A percentile compares a stretch with the other conserved stretches of the same genome.
Evolutionary conservation across 2,329 filamentous ascomycete genomes (phyloP).

Genomic region (Didymella pinodella): DNA sequence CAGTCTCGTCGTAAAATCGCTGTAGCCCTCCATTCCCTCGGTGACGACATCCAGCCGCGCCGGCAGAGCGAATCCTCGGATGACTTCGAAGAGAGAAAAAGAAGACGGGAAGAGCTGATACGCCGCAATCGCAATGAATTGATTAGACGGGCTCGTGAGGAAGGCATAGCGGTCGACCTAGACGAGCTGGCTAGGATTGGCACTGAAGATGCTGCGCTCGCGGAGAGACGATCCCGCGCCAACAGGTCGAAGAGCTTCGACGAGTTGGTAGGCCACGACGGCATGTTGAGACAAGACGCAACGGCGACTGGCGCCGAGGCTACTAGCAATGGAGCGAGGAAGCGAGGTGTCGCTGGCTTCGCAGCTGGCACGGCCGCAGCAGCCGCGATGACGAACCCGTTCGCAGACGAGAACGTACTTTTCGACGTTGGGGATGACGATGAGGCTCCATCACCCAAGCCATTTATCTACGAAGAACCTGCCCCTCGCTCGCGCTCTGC

Average conservation of each 20-base stretch:
- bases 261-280: constrained; percentile 52
- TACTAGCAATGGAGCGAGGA: constrained; percentile 30
- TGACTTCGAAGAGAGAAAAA: constrained; percentile 44
- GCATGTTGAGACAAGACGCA: constrained; percentile 45
- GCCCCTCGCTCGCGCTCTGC: constrained; percentile 28
- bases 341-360: constrained; percentile 49
- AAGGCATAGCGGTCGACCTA: constrained; percentile 53
- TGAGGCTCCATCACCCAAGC: constrained; percentile 41
- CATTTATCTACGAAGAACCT: constrained; percentile 37
- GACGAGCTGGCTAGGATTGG: constrained; percentile 51
- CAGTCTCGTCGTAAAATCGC: constrained; percentile 68
- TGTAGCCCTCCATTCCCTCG: constrained; percentile 64
- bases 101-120: constrained; percentile 43
- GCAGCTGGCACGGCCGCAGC: constrained; percentile 50
- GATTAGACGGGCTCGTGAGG: constrained; percentile 47
- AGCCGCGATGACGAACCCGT: constrained; percentile 52
- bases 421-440: constrained; percentile 53
- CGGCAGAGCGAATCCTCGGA: constrained; percentile 45
- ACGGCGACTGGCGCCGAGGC: constrained; percentile 37
- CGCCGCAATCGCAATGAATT: constrained; percentile 48
- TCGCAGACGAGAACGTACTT: constrained; percentile 54
- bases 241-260: constrained; percentile 49
- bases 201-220: constrained; percentile 36
- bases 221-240: constrained; percentile 28
- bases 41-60: constrained; percentile 64